These are phyloP conservation scores for Canariomyces notabilis DNA, from an alignment of 2,329 filamentous ascomycete genomes.

Conservation along the genomic window DNA sequence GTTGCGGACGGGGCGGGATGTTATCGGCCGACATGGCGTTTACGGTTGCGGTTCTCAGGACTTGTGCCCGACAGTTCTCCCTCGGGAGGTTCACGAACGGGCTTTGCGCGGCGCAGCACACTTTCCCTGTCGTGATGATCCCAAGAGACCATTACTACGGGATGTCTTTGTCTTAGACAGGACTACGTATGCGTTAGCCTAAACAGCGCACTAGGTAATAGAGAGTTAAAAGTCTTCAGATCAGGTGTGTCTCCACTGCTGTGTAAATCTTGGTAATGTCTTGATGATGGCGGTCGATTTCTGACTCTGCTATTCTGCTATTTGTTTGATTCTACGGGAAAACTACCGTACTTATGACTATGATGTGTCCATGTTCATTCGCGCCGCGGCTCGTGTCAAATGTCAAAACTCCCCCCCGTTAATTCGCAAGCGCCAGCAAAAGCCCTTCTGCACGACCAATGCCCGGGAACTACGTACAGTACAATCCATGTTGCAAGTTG, in stretches of 20 bases:
- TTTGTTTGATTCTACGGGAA: too few relatives aligned
- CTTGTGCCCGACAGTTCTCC: constrained; percentile 11
- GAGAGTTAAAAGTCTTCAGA: constrained; percentile 22
- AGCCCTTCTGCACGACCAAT: neutral
- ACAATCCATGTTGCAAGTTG: neutral
- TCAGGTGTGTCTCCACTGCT: neutral
- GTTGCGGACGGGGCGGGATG: constrained; percentile 20
- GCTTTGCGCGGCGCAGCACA: constrained; percentile 16
- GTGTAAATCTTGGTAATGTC: too few relatives aligned
- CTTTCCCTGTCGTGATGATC: constrained; percentile 16
- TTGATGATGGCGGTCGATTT: too few relatives aligned
- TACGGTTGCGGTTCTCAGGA: constrained; percentile 23
- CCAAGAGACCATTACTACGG: constrained; percentile 11
- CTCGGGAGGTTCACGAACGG: constrained; percentile 11
- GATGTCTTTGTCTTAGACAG: constrained; percentile 7
- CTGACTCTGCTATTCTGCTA: too few relatives aligned
- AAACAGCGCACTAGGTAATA: constrained; percentile 26
- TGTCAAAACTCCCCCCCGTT: too few relatives aligned
- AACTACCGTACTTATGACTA: too few relatives aligned
- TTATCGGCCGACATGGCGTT: constrained; percentile 25
- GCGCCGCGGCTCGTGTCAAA: too few relatives aligned
- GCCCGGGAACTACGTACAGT: neutral
- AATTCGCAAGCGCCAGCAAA: too few relatives aligned
- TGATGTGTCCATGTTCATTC: too few relatives aligned
- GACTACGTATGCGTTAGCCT: constrained; percentile 17